A percentile compares a stretch with the other conserved stretches of the same genome.
phyloP scores from a whole-genome alignment of 768 basidiomycete species.

The Termitomyces heimii region DNA sequence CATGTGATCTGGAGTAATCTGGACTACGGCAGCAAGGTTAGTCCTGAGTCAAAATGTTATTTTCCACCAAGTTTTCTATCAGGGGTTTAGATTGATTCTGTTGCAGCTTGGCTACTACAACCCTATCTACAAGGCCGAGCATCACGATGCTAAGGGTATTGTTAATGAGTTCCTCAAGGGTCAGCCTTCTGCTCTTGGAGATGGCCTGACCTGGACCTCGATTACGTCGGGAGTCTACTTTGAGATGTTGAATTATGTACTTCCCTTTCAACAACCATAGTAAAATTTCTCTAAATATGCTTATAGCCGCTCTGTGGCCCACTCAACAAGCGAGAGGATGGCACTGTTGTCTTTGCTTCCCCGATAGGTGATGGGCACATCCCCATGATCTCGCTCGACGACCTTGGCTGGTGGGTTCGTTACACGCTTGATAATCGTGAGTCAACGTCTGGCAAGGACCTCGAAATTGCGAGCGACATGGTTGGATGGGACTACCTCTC shows the following conservation, averaged over 20 bases:
- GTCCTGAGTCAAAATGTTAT: background rate
- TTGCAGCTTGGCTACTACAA: constrained; percentile 17
- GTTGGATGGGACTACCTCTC: constrained; percentile 31
- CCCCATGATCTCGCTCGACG: constrained; percentile 33
- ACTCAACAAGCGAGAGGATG: constrained; percentile 29
- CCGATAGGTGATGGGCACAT: constrained; percentile 28
- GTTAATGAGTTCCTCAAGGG: constrained; percentile 31
- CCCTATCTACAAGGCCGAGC: constrained; percentile 29
- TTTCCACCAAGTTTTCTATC: background rate
- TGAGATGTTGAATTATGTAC: constrained; percentile 34
- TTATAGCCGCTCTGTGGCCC: constrained; percentile 25
- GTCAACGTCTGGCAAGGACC: constrained; percentile 28
- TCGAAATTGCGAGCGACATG: constrained; percentile 30
- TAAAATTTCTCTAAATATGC: background rate
- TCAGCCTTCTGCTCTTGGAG: constrained; percentile 26
- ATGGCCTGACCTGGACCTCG: constrained; percentile 28
- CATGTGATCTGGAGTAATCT: constrained; percentile 38
- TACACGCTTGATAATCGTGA: constrained; percentile 31
- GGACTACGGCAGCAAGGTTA: constrained; percentile 34
- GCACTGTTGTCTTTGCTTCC: constrained; percentile 32
- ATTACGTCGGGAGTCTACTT: constrained; percentile 35
- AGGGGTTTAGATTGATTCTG: background rate
- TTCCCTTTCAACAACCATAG: background rate
- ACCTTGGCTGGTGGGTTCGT: constrained; percentile 35
- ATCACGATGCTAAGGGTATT: constrained; percentile 36